Evolutionary conservation across 768 basidiomycete genomes (phyloP).

Genomic region (Suillus plorans): DNA sequence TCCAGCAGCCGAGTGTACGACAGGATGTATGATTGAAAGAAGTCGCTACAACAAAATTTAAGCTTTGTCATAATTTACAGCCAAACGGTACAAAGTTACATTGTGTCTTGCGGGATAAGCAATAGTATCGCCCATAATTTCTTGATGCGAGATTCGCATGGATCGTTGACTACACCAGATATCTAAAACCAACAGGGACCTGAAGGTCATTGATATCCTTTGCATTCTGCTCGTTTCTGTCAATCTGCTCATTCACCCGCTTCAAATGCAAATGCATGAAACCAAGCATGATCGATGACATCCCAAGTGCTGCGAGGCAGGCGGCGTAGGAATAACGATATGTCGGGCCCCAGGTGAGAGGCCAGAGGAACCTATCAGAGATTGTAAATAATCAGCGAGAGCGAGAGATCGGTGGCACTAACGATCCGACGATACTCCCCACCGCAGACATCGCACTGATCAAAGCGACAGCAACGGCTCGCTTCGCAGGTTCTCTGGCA

Average conservation of each 20-base stretch:
- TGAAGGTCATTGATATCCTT: background rate
- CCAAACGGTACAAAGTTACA: background rate
- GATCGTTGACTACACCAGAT: background rate
- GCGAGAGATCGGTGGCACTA: constrained; percentile 30
- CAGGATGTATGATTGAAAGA: background rate
- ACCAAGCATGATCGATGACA: constrained; percentile 48
- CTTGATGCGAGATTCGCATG: background rate
- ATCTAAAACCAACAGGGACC: background rate
- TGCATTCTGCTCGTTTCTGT: constrained; percentile 30
- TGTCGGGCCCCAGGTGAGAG: constrained; percentile 59
- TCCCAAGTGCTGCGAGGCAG: constrained; percentile 55
- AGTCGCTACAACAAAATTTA: background rate
- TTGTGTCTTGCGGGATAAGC: background rate
- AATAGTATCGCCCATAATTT: background rate
- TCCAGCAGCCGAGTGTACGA: constrained; percentile 1
- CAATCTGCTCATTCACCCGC: constrained; percentile 36
- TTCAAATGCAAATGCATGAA: constrained; percentile 42
- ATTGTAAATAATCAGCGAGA: constrained; percentile 1
- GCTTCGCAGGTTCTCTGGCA: constrained; percentile 79
- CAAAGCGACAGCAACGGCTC: constrained; percentile 77
- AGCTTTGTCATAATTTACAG: background rate
- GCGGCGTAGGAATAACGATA: constrained; percentile 70
- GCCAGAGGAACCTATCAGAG: constrained; percentile 55
- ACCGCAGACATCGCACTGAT: constrained; percentile 78
- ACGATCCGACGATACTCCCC: constrained; percentile 81